Percentiles rank a stretch among this genome's conserved stretches.
These are phyloP conservation scores for Bipolaris gigantea DNA, from an alignment of 2,329 filamentous ascomycete genomes.

Conservation along the genomic window DNA sequence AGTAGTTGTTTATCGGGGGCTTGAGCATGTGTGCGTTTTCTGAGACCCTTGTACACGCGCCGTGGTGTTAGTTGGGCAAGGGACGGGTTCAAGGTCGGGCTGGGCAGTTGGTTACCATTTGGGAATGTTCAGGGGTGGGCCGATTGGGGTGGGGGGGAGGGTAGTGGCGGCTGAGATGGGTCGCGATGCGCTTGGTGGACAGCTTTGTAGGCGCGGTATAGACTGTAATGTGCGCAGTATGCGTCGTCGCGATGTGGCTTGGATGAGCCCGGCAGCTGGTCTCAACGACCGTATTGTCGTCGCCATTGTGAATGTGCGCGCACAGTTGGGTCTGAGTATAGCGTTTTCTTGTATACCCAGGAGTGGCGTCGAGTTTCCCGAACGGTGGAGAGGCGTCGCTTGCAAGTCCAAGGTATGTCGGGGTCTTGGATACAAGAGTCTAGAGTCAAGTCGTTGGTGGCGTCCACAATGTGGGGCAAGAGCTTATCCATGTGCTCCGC, in stretches of 20 bases:
- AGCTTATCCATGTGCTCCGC: constrained; percentile 4
- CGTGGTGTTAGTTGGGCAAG: constrained; percentile 6
- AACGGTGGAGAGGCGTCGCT: background rate
- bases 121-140: constrained; percentile 44
- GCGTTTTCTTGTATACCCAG: background rate
- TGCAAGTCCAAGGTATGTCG: background rate
- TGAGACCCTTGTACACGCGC: constrained; percentile 71
- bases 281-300: constrained; percentile 26
- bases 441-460: constrained; percentile 3
- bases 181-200: constrained; percentile 18
- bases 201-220: background rate
- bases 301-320: background rate
- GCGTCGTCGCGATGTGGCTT: constrained; percentile 12
- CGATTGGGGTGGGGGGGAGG: constrained; percentile 31
- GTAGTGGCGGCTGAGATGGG: constrained; percentile 33
- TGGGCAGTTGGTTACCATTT: constrained; percentile 51
- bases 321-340: no score
- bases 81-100: no score
- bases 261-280: constrained; percentile 18
- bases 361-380: background rate
- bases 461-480: background rate
- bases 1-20: constrained; percentile 96
- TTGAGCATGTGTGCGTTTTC: constrained; percentile 90
- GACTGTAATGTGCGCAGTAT: constrained; percentile 6
- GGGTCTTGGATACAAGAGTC: background rate